Percentiles rank a stretch among this genome's conserved stretches.
These are phyloP conservation scores for Corymbia citriodora DNA, from an alignment of 441 rosid genomes.

Conservation along the genomic window DNA sequence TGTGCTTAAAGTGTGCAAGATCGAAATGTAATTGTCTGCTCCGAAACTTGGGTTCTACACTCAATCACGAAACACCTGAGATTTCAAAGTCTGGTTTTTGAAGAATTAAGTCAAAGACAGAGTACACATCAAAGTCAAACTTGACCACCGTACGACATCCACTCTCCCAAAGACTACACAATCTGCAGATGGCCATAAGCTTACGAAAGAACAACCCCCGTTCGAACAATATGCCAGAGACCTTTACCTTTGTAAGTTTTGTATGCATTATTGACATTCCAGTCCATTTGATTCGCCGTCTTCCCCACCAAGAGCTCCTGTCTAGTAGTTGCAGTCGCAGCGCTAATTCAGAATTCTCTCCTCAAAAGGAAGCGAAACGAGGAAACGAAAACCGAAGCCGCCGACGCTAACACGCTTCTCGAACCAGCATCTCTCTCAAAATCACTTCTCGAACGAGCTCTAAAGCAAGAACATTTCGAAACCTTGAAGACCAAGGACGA, in stretches of 20 bases:
- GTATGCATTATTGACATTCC: constrained; percentile 70
- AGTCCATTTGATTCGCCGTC: constrained; percentile 55
- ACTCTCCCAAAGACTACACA: background rate
- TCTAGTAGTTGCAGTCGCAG: background rate
- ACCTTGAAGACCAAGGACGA: background rate
- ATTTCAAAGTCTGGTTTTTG: background rate
- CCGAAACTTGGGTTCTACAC: background rate
- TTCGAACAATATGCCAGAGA: background rate
- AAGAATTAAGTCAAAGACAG: background rate
- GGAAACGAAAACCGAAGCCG: background rate
- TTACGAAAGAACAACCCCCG: background rate
- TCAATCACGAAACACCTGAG: background rate
- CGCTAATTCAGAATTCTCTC: background rate
- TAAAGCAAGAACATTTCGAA: background rate
- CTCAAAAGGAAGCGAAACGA: background rate
- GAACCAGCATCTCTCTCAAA: background rate
- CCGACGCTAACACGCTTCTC: background rate
- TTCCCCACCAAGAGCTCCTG: constrained; percentile 23
- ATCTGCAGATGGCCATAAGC: background rate
- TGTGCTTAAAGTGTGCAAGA: background rate
- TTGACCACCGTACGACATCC: background rate
- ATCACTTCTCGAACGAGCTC: background rate
- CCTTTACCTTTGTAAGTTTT: constrained; percentile 69
- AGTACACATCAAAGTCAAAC: background rate
- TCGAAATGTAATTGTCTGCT: background rate